phyloP scores from a whole-genome alignment of 2,329 filamentous ascomycete genomes.

The Aspergillus ibericus region DNA sequence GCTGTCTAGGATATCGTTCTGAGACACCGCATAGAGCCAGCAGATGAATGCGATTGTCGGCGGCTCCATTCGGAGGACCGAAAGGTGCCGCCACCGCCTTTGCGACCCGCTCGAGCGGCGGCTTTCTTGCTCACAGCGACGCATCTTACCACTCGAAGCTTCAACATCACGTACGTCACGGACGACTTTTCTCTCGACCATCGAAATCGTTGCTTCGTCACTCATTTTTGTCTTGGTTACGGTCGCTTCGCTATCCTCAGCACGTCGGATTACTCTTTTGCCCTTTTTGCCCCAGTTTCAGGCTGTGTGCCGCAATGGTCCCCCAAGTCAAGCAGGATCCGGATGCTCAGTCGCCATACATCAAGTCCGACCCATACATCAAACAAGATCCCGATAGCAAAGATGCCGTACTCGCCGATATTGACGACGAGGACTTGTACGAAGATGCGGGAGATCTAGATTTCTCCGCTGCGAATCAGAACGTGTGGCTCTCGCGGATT shows the following conservation, averaged over 20 bases:
- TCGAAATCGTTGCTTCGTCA: background rate
- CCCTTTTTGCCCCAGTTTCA: background rate
- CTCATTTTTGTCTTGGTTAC: background rate
- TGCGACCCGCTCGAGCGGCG: conserved; percentile 11
- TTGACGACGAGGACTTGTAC: conserved; percentile 68
- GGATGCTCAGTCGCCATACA: conserved; percentile 36
- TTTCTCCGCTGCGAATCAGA: conserved; percentile 51
- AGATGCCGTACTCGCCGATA: conserved; percentile 32
- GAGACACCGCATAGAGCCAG: background rate
- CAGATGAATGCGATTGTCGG: background rate
- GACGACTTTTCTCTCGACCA: background rate
- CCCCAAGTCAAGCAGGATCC: conserved; percentile 44
- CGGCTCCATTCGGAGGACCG: background rate
- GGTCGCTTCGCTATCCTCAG: conserved; percentile 7
- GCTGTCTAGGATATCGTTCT: background rate
- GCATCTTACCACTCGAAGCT: conserved; percentile 4
- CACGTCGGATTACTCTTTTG: background rate
- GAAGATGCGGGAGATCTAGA: conserved; percentile 67
- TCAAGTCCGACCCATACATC: conserved; percentile 44
- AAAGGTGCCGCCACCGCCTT: conserved; percentile 21
- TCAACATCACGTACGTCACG: conserved; percentile 16
- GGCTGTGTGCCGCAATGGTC: conserved; percentile 25
- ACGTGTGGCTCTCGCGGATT: conserved; percentile 71
- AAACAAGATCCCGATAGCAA: conserved; percentile 45
- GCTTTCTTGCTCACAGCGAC: conserved; percentile 6